phyloP scores from a whole-genome alignment of 306 rosid genomes.

The Potentilla sterilis region DNA sequence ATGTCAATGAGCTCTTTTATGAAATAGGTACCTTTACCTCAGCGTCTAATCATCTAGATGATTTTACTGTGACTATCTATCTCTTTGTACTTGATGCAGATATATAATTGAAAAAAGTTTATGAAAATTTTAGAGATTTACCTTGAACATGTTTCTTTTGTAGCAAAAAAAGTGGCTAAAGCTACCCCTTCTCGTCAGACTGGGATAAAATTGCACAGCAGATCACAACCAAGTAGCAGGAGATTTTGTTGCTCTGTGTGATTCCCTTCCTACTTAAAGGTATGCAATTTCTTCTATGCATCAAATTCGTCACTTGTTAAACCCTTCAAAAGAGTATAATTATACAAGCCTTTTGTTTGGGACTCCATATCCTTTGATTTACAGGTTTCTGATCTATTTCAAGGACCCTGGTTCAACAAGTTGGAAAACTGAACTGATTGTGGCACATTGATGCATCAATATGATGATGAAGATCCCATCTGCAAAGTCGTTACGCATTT shows the following conservation, averaged over 20 bases:
- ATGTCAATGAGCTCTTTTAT: conserved; percentile 84
- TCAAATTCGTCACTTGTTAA: neutral
- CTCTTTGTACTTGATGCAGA: neutral
- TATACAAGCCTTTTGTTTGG: neutral
- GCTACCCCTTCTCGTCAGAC: conserved; percentile 62
- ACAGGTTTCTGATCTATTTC: conserved; percentile 11
- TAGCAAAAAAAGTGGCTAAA: conserved; percentile 75
- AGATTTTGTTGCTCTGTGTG: conserved; percentile 61
- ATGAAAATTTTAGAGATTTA: neutral
- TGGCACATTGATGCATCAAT: neutral
- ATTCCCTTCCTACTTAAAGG: conserved; percentile 12
- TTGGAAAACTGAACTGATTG: neutral
- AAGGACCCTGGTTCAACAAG: conserved; percentile 15
- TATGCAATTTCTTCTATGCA: conserved; percentile 1
- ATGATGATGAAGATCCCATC: neutral
- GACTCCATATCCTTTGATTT: neutral
- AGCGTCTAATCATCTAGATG: neutral
- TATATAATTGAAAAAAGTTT: neutral
- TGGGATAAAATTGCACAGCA: conserved; percentile 60
- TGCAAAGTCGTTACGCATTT: neutral
- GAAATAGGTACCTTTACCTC: conserved; percentile 57
- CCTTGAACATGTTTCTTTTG: conserved; percentile 14
- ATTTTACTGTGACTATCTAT: neutral
- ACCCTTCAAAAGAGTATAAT: neutral
- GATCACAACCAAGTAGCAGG: conserved; percentile 51